Conservation (phyloP, 2,329 filamentous ascomycete genomes). For the Colletotrichum cereale region DNA sequence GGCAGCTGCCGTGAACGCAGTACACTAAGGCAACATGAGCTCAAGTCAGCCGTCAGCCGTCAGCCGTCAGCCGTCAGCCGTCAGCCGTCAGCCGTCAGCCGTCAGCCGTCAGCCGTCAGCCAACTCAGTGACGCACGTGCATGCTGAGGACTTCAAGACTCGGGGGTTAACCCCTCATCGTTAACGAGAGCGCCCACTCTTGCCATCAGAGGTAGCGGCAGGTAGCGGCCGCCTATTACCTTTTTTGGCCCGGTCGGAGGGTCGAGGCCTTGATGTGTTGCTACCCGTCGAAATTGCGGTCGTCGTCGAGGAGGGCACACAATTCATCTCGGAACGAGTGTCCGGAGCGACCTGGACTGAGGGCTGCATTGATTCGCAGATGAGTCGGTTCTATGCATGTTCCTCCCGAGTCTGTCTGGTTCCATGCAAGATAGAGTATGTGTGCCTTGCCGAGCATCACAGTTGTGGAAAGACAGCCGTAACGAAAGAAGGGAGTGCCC, state of each 20-base stretch:
- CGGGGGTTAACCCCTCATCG: neutral
- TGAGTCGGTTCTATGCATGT: neutral
- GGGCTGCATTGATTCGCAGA: constrained; percentile 6
- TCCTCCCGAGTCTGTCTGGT: neutral
- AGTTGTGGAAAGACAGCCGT: neutral
- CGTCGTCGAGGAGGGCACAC: neutral
- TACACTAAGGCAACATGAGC: neutral
- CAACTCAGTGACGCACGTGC: neutral
- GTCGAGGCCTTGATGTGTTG: neutral
- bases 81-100: constrained; percentile 4
- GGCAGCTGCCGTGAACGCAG: neutral
- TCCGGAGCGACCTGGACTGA: neutral
- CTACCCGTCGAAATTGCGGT: neutral
- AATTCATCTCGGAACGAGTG: neutral
- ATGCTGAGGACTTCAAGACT: neutral
- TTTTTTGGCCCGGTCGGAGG: neutral
- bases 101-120: constrained; percentile 8
- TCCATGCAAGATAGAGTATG: neutral
- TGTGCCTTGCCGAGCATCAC: neutral
- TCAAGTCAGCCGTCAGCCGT: constrained; percentile 13
- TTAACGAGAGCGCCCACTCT: neutral
- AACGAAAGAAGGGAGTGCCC: constrained; percentile 11
- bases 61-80: constrained; percentile 7
- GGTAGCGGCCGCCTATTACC: neutral
- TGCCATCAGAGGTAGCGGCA: neutral